These are phyloP conservation scores for Porodaedalea pini DNA, from an alignment of 1,284 basidiomycete species.

Conservation along the genomic window DNA sequence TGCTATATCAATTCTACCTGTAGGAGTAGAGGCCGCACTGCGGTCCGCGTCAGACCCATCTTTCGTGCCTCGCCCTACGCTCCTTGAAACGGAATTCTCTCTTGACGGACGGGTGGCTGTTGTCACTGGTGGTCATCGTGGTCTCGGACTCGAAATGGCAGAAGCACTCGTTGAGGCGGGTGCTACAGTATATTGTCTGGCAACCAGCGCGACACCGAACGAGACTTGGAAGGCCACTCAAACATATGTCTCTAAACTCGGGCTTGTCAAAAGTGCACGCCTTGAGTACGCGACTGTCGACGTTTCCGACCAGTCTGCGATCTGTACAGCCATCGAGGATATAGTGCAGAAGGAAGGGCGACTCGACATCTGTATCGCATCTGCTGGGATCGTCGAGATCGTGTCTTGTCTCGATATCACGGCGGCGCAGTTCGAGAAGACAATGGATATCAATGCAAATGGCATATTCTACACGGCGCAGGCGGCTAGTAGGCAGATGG, in stretches of 20 bases:
- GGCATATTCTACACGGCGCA: constrained; percentile 79
- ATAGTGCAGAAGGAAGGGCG: constrained; percentile 62
- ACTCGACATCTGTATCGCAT: constrained; percentile 72
- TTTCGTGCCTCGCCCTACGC: constrained; percentile 40
- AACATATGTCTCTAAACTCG: constrained; percentile 48
- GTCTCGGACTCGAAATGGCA: constrained; percentile 81
- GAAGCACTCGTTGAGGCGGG: constrained; percentile 75
- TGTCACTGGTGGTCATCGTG: constrained; percentile 77
- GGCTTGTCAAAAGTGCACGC: constrained; percentile 37
- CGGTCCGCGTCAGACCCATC: constrained; percentile 36
- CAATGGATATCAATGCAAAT: constrained; percentile 66
- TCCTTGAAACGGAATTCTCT: constrained; percentile 71
- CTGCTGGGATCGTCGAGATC: constrained; percentile 70
- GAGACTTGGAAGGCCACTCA: constrained; percentile 61
- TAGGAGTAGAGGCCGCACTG: constrained; percentile 61
- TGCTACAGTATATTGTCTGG: constrained; percentile 74
- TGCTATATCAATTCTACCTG: constrained; percentile 31
- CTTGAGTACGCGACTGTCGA: constrained; percentile 67
- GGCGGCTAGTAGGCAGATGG: constrained; percentile 75
- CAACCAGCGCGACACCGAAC: constrained; percentile 62
- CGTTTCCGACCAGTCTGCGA: constrained; percentile 54
- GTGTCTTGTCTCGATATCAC: constrained; percentile 69
- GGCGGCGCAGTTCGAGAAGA: constrained; percentile 62
- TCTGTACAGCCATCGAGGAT: constrained; percentile 55
- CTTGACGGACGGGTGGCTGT: constrained; percentile 70